Conservation (phyloP, 257 asterid genomes). For the Fraxinus excelsior region DNA sequence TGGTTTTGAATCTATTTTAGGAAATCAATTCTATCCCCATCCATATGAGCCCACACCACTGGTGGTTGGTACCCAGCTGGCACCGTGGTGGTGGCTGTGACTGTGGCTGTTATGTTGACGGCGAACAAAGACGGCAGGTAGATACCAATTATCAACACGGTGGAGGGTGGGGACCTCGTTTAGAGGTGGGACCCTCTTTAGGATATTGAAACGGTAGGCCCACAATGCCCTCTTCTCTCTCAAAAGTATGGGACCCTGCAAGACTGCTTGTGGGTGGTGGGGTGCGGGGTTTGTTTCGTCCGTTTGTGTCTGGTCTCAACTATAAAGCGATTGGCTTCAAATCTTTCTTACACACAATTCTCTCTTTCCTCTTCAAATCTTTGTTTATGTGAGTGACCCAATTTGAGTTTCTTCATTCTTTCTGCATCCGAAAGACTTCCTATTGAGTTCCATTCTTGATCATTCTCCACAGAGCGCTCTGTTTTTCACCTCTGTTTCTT, state of each 20-base stretch:
- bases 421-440: constrained; percentile 10
- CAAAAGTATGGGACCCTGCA: constrained; percentile 31
- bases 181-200: constrained; percentile 25
- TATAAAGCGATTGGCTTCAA: constrained; percentile 63
- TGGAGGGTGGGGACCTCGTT: constrained; percentile 4
- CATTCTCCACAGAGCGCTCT: constrained; percentile 30
- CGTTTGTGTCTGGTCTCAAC: constrained; percentile 45
- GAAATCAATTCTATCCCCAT: constrained; percentile 16
- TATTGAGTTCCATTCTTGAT: constrained; percentile 14
- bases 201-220: constrained; percentile 39
- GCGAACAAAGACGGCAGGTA: constrained; percentile 41
- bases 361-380: constrained; percentile 11
- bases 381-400: background rate
- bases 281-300: constrained; percentile 39
- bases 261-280: constrained; percentile 5
- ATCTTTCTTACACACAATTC: constrained; percentile 35
- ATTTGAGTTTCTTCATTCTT: background rate
- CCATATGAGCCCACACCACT: constrained; percentile 37
- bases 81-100: constrained; percentile 23
- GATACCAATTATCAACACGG: constrained; percentile 19
- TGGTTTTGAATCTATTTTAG: constrained; percentile 32
- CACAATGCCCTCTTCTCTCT: background rate
- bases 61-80: constrained; percentile 30
- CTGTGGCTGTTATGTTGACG: constrained; percentile 35
- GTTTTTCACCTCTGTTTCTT: constrained; percentile 10